phyloP scores from a whole-genome alignment of 2,329 filamentous ascomycete species.

The Alternaria rosae region DNA sequence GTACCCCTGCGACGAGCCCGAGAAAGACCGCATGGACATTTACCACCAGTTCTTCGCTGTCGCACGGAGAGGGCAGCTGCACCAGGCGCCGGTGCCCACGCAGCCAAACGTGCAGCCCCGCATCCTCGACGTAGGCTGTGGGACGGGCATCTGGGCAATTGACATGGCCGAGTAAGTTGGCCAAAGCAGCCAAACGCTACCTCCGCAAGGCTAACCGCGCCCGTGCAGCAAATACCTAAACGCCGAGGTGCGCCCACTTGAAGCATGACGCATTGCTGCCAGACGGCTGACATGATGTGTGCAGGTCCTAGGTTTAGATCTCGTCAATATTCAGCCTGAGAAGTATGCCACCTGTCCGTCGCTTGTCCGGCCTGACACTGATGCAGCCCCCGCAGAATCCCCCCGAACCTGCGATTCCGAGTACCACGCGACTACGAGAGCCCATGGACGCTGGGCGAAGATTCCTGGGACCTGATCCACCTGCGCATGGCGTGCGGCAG shows the following conservation, averaged over 20 bases:
- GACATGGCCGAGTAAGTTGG: slow-evolving; percentile 77
- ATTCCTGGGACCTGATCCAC: slow-evolving; percentile 83
- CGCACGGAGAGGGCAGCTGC: slow-evolving; percentile 62
- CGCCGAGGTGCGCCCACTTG: slow-evolving; percentile 55
- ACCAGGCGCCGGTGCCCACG: slow-evolving; percentile 53
- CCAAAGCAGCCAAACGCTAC: slow-evolving; percentile 22
- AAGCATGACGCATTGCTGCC: slow-evolving; percentile 20
- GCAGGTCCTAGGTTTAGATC: slow-evolving; percentile 66
- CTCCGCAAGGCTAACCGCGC: slow-evolving; percentile 36
- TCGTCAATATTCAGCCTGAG: slow-evolving; percentile 68
- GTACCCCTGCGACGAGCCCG: slow-evolving; percentile 78
- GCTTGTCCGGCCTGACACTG: slow-evolving; percentile 47
- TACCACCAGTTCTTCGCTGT: slow-evolving; percentile 79
- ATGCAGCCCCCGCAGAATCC: slow-evolving; percentile 65
- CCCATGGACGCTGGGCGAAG: slow-evolving; percentile 71
- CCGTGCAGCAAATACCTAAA: slow-evolving; percentile 60
- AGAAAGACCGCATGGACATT: slow-evolving; percentile 81
- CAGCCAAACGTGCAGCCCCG: slow-evolving; percentile 50
- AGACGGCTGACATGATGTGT: slow-evolving; percentile 34
- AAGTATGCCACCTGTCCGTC: slow-evolving; percentile 55
- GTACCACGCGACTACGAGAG: slow-evolving; percentile 79
- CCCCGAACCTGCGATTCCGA: slow-evolving; percentile 71
- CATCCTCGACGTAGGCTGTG: slow-evolving; percentile 76
- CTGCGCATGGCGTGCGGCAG: slow-evolving; percentile 80
- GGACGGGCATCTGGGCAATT: slow-evolving; percentile 91